These are phyloP conservation scores for Boletus huronensis DNA, from an alignment of 768 basidiomycete genomes.

Conservation along the genomic window DNA sequence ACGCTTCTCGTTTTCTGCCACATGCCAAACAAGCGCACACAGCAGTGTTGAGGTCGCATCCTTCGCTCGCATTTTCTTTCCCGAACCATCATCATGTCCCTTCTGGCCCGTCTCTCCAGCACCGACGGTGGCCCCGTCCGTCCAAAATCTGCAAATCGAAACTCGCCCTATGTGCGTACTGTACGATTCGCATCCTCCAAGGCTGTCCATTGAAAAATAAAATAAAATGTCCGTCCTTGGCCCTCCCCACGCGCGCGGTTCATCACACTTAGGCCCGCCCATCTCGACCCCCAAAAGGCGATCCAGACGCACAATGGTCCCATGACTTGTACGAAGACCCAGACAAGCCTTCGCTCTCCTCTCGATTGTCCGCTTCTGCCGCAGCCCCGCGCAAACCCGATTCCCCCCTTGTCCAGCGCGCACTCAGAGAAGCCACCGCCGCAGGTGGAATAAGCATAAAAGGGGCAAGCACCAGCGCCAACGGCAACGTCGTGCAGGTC, in stretches of 20 bases:
- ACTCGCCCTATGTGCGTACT: conserved; percentile 36
- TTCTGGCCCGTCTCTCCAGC: conserved; percentile 29
- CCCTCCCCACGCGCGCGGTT: not conserved
- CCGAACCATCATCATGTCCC: conserved; percentile 25
- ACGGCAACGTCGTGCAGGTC: conserved; percentile 71
- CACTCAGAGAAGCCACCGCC: conserved; percentile 57
- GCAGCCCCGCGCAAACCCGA: conserved; percentile 48
- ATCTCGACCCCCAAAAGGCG: conserved; percentile 59
- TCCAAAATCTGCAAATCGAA: conserved; percentile 29
- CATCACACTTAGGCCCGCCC: conserved; percentile 32
- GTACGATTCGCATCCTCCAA: conserved; percentile 29
- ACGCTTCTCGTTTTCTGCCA: conserved; percentile 24
- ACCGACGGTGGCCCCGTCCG: conserved; percentile 32
- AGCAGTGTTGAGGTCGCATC: not conserved
- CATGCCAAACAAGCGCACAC: conserved; percentile 28
- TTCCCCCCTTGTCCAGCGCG: conserved; percentile 55
- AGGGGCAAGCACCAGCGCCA: conserved; percentile 52
- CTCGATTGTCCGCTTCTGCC: conserved; percentile 48
- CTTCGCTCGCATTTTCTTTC: conserved; percentile 6
- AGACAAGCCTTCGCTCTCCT: conserved; percentile 52
- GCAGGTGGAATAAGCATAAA: conserved; percentile 55
- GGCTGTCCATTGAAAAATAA: conserved; percentile 20
- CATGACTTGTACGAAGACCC: conserved; percentile 67
- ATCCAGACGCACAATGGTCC: conserved; percentile 63
- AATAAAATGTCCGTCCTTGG: conserved; percentile 9